Evolutionary conservation across 192 early-diverging fungal genomes (phyloP).

Genomic region (Oehlia diaphana): DNA sequence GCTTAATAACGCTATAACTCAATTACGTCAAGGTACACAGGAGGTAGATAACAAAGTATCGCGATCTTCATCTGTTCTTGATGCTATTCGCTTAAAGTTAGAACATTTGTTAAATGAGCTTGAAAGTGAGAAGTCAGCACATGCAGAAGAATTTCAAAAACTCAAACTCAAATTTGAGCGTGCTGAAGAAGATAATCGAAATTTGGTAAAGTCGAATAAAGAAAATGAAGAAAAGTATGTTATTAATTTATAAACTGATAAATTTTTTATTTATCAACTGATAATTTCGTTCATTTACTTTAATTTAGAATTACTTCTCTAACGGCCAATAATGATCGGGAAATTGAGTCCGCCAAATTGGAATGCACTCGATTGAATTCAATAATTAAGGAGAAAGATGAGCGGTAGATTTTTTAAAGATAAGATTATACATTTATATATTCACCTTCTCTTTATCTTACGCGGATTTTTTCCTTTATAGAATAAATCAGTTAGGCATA

Average conservation of each 20-base stretch:
- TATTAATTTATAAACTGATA: neutral
- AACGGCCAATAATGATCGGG: neutral
- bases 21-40: neutral
- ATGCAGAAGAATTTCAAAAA: constrained; percentile 4
- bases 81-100: neutral
- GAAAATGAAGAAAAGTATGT: constrained; percentile 21
- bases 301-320: constrained; percentile 8
- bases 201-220: neutral
- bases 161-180: neutral
- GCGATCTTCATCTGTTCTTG: neutral
- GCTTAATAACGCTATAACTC: neutral
- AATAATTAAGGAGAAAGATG: constrained; percentile 12
- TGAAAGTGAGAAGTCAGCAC: neutral
- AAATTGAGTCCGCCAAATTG: neutral
- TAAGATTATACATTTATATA: neutral
- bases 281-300: neutral
- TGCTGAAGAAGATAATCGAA: neutral
- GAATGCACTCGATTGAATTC: neutral
- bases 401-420: constrained; percentile 6
- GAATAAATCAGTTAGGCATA: neutral
- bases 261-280: neutral
- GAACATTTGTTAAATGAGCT: neutral
- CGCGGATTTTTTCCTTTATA: neutral
- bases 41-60: neutral
- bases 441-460: neutral